Conservation (phyloP, 1,284 basidiomycete species). For the Anthracocystis panici-leucophaei region DNA sequence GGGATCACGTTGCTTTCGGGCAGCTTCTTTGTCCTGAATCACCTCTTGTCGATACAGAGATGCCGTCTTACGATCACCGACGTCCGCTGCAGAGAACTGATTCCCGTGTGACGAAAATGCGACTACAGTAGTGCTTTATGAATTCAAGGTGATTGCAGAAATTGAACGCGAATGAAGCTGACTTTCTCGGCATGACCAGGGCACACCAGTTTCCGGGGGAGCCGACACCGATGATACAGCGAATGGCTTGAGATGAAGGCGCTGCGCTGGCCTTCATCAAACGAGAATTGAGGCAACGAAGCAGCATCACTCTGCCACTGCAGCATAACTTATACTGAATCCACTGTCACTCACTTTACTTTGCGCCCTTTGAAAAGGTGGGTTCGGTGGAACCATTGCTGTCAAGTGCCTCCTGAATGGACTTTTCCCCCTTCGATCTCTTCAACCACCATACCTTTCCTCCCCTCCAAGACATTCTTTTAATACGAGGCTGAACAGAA, state of each 20-base stretch:
- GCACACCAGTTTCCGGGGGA: not conserved
- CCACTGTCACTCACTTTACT: not conserved
- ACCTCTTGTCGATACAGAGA: not conserved
- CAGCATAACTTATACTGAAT: too few species aligned
- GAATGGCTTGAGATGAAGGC: not conserved
- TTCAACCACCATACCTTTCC: not conserved
- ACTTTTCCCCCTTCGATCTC: not conserved
- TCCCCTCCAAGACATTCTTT: too few species aligned
- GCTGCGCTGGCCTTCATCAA: not conserved
- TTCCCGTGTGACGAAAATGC: not conserved
- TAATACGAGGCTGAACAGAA: not conserved
- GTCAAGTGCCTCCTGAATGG: not conserved
- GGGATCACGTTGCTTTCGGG: too few species aligned
- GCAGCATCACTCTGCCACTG: not conserved
- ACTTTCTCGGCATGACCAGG: not conserved
- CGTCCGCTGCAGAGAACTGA: not conserved
- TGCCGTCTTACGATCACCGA: not conserved
- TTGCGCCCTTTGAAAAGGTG: not conserved
- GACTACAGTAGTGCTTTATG: not conserved
- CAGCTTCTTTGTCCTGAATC: too few species aligned
- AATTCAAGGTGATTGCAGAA: not conserved
- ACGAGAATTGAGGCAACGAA: not conserved
- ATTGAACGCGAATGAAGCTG: constrained; percentile 1
- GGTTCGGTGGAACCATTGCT: constrained; percentile 2
- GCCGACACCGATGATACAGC: not conserved